Conservation (phyloP, 345 rosid genomes). For the Arabidopsis arenosa region DNA sequence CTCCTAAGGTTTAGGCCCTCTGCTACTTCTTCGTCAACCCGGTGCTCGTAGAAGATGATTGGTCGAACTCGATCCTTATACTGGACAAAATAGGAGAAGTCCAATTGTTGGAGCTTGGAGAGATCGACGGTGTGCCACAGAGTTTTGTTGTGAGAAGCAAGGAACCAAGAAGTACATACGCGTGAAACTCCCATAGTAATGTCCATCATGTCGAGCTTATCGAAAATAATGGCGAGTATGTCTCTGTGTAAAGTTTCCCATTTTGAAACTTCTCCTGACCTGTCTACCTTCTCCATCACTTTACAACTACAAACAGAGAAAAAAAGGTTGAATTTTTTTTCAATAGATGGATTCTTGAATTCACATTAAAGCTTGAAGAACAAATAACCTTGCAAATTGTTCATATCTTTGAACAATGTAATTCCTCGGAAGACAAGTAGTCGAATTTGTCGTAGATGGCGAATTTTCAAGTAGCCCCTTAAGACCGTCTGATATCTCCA, state of each 20-base stretch:
- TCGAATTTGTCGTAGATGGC: not conserved
- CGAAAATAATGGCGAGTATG: conserved; percentile 6
- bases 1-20: conserved; percentile 5
- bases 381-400: not conserved
- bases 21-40: not conserved
- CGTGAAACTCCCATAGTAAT: conserved; percentile 7
- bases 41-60: not conserved
- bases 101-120: not conserved
- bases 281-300: conserved; percentile 18
- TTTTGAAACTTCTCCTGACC: not conserved
- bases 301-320: not conserved
- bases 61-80: not conserved
- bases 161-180: conserved; percentile 29
- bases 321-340: not conserved
- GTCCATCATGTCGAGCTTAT: conserved; percentile 19
- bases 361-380: not conserved
- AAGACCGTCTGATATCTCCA: not conserved
- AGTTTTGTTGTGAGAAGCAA: conserved; percentile 31
- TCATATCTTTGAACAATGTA: not conserved
- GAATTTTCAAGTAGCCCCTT: not conserved
- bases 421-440: not conserved
- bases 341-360: not conserved
- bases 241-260: conserved; percentile 29
- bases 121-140: conserved; percentile 18
- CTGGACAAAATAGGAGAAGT: not conserved